Evolutionary conservation across 495 filamentous ascomycete species (phyloP), one percentile per base, ranked within the genome.

Genomic region (Penicillium subrubescens): DNA sequence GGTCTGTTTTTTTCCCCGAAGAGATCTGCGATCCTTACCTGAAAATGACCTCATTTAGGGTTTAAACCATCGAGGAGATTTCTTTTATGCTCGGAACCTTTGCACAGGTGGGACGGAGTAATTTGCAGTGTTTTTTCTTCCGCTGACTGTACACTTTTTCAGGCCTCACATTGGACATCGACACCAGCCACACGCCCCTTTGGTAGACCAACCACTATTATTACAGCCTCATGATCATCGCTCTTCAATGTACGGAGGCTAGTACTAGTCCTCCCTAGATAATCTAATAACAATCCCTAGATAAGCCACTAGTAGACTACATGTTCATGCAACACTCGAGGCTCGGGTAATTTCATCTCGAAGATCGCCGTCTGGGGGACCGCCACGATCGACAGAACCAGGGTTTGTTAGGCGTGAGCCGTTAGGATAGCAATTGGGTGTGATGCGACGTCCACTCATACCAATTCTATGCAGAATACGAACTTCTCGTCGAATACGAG

Each of bases 301-400:
- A 48, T 25, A 11, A 25, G 31, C 31, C 31, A 33, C 31, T 33
- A 33, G 21, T 10, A 48, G 4, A 48, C 44, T 48, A 46, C 19
- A 21, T 46, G 44, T 48, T 48, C 44, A 48, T 48, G 44, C 44
- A 48, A 5, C 19, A 14, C 21, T 48, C 44, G 19, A 25, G 2
- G 15, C 27, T 44, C 15, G 60, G 50, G 29, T 44, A 44, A 46
- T 62, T 46, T 43, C n/a, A 52, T 43, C 31, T 44, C 23, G 39
- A 58, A 7, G 51, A 61, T 55, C 60, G 25, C 35, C 51, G 31
- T 62, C 35, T 62, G 48, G 21, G 27, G 50, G 52, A 63, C 58
- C 61, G 58, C 44, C 62, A 52, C 61, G 67, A 72, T 72, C 67
- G 64, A 59, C 67, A 62, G 63, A 61, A 41, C 65, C 39, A 39